Base-by-base conservation (phyloP, 2,329 filamentous ascomycete genomes). In the Colletotrichum caudatum region DNA sequence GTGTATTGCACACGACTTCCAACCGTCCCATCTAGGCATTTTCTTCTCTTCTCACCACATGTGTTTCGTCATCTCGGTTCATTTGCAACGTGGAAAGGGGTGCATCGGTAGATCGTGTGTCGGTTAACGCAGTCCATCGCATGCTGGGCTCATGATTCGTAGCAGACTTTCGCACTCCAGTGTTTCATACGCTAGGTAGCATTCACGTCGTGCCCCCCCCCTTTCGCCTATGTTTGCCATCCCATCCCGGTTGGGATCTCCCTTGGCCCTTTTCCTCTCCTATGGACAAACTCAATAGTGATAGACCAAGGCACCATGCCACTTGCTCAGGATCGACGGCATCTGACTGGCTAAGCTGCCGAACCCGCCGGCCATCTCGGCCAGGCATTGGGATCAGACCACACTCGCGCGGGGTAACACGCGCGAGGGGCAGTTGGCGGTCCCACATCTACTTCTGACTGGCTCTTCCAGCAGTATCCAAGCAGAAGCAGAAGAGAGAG, bases 121-220 rank as follows among this genome's bases (percentile, higher is more conserved):
- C 50, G 58, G 48, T 29, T 37, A 9, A 41, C 58, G 18, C 16
- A 50, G 26, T 39, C 29, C 37, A 59, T 63, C 64, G 54, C 53
- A 53, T 71, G 64, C 48, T 53, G 44, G 48, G 29, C 58, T 64
- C 69, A 71, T 69, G 65, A 69, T 71, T 71, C 64, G 65, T 44
- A 23, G 44, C 8, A 18, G 33, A 39, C 46, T 69, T 66, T 69
- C 53, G 65, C 44, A 48, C 51, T 23, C 9, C 16, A 33, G 33
- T 63, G 48, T 63, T 63, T 63, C 33, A 53, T 53, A 23, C 35
- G 11, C 35, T 37, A 9, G 7, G 44, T 9, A 46, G 60, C n/a
- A 16, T 53, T 63, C 60, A 41, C 23, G 35, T 39, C 20, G 37
- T 20, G n/a, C 2, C 20, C 60, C 46, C 23, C 4, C n/a, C 11